Base-by-base conservation (phyloP, 78 protist genomes). In the Salpingoeca rosetta region DNA sequence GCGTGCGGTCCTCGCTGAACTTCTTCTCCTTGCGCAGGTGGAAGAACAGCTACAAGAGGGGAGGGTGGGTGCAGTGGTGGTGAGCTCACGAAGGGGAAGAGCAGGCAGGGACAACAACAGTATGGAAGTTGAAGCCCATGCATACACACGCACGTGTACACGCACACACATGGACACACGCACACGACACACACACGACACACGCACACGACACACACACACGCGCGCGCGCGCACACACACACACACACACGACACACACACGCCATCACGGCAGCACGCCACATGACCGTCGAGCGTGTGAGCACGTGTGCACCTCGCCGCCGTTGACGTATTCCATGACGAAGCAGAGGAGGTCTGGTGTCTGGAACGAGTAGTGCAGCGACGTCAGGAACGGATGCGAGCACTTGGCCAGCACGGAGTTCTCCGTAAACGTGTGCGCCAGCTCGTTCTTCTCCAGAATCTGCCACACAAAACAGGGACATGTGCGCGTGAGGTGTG, bases 301-400 rank as follows among this genome's bases (percentile, higher is more conserved):
- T 51, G 65, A 17, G 7, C 31, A 17, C 65, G 31, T 51, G 7
- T 17, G 17, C 17, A 87, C 44, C 65, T 96, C 98, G 26, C 98
- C 98, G 0, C 94, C 94, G 35, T 88, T 42, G 51, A 92, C 45
- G 39, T 43, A 92, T 39, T 93, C 96, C 86, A 93, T 82, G 37
- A 85, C 88, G n/a, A 85, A 76, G 81, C 82, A 85, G 65, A 85
- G 82, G 3, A 79, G 44, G 45, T 85, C 88, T 28, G 1, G 26
- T 3, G 86, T 73, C 73, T 94, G 97, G 78, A 94, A 94, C 3
- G 92, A n/a, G n/a, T 74, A 92, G 37, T 92, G 79, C 25, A 95
- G 86, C 38, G 27, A 51, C 11, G 94, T 95, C 43, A 95, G 84
- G 83, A 92, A 93, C n/a, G 97, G 97, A 85, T 95, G 97, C 51